Conservation (phyloP, 2,329 filamentous ascomycete species). For the Nemania serpens region DNA sequence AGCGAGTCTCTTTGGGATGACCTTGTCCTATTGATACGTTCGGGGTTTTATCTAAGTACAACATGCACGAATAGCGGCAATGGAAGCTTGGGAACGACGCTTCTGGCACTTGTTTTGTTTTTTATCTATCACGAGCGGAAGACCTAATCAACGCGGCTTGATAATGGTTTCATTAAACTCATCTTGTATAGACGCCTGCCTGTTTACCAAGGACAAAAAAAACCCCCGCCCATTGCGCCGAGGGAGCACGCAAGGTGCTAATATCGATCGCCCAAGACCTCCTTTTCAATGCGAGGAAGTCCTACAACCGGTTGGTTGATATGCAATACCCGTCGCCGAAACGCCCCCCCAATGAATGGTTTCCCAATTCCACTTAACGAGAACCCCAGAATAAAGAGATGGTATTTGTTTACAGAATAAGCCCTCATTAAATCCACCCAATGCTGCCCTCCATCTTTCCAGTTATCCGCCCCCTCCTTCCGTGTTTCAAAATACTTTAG, state of each 20-base stretch:
- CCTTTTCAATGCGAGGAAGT: not conserved
- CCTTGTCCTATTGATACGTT: not conserved
- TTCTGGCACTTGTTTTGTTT: not conserved
- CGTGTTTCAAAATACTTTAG: not conserved
- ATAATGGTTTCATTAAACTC: not conserved
- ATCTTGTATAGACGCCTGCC: not conserved
- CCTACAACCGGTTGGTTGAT: not conserved
- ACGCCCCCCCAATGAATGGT: conserved; percentile 12
- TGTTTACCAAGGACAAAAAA: not conserved
- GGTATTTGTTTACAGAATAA: conserved; percentile 5
- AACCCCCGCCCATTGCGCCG: not conserved
- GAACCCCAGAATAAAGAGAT: not conserved
- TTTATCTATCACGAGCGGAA: not conserved
- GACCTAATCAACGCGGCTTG: not conserved
- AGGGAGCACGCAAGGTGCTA: not conserved
- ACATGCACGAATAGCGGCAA: not conserved
- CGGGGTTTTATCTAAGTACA: not conserved
- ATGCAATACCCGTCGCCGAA: conserved; percentile 3
- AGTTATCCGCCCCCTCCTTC: not conserved
- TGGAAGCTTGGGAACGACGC: not conserved
- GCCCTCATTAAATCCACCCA: conserved; percentile 10
- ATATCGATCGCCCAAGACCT: not conserved
- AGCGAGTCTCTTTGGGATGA: not conserved
- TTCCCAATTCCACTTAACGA: not conserved
- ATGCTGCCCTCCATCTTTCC: not conserved